These are phyloP conservation scores for Helianthus annuus DNA, from an alignment of 129 eudicot species.

Conservation along the genomic window DNA sequence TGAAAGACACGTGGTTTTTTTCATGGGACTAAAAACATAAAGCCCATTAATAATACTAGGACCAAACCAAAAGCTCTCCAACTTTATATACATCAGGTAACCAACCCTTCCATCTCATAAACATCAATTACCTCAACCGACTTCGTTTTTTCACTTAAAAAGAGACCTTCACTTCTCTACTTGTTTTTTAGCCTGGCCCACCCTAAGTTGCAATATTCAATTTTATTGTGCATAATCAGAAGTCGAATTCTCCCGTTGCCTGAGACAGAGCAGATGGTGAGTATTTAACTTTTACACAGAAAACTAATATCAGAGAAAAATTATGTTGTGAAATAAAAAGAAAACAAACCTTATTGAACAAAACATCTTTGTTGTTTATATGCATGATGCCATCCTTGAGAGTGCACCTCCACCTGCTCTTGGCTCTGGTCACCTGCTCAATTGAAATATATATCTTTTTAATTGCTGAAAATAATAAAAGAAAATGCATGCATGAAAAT, in stretches of 20 bases:
- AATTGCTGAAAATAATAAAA: not conserved
- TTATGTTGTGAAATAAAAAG: not conserved
- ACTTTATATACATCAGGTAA: constrained; percentile 71
- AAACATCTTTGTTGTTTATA: constrained; percentile 77
- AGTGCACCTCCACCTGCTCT: constrained; percentile 99
- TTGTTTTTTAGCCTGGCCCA: constrained; percentile 23
- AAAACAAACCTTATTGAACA: constrained; percentile 82
- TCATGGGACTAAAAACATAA: constrained; percentile 38
- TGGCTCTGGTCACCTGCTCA: constrained; percentile 89
- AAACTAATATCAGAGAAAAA: not conserved
- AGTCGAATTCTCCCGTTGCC: constrained; percentile 97
- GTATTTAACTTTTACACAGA: not conserved
- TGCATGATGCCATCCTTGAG: constrained; percentile 99
- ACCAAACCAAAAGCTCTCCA: constrained; percentile 46
- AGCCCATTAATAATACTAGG: constrained; percentile 53
- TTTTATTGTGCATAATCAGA: constrained; percentile 49
- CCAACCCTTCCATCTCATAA: constrained; percentile 49
- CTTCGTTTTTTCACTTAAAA: constrained; percentile 30
- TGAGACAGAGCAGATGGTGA: constrained; percentile 28
- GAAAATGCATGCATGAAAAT: not conserved
- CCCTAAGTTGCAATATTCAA: constrained; percentile 20
- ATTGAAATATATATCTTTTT: not conserved
- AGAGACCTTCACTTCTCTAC: constrained; percentile 31
- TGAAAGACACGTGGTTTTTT: constrained; percentile 23
- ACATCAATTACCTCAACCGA: constrained; percentile 33